Evolutionary conservation across 2,329 filamentous ascomycete genomes (phyloP), one percentile per base, ranked within the genome.

Genomic region (Monosporascus sp.): DNA sequence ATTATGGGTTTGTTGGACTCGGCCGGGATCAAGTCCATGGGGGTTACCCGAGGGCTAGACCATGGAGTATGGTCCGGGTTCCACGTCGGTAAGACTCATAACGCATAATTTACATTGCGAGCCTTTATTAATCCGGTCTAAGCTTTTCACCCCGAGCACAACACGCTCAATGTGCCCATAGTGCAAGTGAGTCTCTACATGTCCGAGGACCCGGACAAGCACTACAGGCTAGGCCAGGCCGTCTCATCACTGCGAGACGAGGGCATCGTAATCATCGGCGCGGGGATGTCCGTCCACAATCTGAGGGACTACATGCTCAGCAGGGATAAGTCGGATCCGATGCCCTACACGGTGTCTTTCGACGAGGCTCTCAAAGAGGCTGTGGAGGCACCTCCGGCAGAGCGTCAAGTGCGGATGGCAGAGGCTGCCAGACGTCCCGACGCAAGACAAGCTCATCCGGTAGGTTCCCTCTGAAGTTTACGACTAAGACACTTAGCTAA

Each of bases 51-150:
- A 41, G 88, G 87, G 0, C 73, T 90, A 1, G 88, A 91, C 62
- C 88, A 91, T 64, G 88, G 88, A 20, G 86, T 90, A 24, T 91
- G 86, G 77, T 84, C 81, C 1, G 81, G 82, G 11, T 90, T 90
- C 66, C 79, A 74, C 56, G 76, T 78, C 18, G 67, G 67, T 69
- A 49, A 58, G 63, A 53, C 24, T 43, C 39, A 43, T 14, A 20
- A 20, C 24, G 9, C 17, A 20, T 43, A 15, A 37, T 37, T 45
- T 22, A 27, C 3, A 18, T 41, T 25, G 31, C 18, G n/a, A 31
- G 37, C 22, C 49, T n/a, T 37, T 45, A 48, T n/a, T 11, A 35
- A 35, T 14, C 31, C 11, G 31, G 31, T 43, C 50, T 27, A 52
- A 77, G 83, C 83, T 17, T 88, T 88, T 64, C 69, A 83, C 51